Evolutionary conservation across 179 eudicot species (phyloP).

Genomic region (Beta lomatogona): DNA sequence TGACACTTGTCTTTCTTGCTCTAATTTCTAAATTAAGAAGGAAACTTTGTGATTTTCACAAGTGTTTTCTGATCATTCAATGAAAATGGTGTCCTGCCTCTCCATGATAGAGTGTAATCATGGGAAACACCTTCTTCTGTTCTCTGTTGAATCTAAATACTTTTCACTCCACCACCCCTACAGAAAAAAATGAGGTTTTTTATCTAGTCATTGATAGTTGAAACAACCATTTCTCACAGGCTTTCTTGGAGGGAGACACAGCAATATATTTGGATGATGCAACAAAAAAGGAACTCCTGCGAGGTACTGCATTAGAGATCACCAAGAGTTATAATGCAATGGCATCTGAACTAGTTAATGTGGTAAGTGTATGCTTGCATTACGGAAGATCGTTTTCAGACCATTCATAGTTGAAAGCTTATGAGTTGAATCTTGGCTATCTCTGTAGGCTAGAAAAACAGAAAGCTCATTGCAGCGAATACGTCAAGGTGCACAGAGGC

Average conservation of each 20-base stretch:
- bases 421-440: conserved; percentile 6
- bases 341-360: conserved; percentile 69
- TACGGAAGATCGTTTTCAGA: conserved; percentile 1
- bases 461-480: conserved; percentile 76
- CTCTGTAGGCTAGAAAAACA: conserved; percentile 71
- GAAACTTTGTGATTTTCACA: neutral
- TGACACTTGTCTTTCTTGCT: neutral
- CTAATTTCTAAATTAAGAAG: neutral
- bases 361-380: conserved; percentile 50
- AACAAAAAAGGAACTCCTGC: conserved; percentile 56
- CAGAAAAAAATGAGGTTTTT: neutral
- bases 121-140: neutral
- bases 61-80: conserved; percentile 9
- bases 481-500: conserved; percentile 85
- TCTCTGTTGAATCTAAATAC: neutral
- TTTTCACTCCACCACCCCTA: neutral
- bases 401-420: conserved; percentile 15
- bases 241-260: conserved; percentile 77
- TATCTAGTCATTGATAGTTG: neutral
- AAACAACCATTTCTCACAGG: conserved; percentile 38
- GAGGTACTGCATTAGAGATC: conserved; percentile 63
- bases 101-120: neutral
- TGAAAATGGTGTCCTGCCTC: neutral
- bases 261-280: conserved; percentile 60
- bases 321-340: conserved; percentile 69